A percentile compares a stretch with the other conserved stretches of the same genome.
Evolutionary conservation across 2,329 filamentous ascomycete species (phyloP).

Genomic region (Xylaria sp.): DNA sequence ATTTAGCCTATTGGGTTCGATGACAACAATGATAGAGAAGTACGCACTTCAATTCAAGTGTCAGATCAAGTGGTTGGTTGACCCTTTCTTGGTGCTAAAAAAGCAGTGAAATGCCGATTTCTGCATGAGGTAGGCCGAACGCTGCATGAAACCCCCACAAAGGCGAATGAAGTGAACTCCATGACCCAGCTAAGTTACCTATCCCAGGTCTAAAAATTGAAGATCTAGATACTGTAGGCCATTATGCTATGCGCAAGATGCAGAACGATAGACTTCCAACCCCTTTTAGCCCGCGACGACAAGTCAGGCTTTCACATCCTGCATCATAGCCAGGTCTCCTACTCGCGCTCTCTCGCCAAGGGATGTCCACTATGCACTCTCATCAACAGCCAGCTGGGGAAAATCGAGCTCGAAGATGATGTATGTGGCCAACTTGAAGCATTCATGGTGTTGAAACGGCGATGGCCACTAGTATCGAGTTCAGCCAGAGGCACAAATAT

Average conservation of each 20-base stretch:
- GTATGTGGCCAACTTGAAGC: constrained; percentile 11
- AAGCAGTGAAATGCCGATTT: not conserved
- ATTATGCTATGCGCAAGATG: constrained; percentile 29
- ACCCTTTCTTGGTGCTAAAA: not conserved
- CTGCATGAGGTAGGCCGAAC: too few relatives aligned
- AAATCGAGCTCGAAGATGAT: constrained; percentile 4
- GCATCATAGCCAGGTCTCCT: constrained; percentile 21
- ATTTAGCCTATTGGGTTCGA: not conserved
- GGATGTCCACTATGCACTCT: constrained; percentile 30
- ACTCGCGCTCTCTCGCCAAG: constrained; percentile 15
- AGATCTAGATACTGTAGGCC: not conserved
- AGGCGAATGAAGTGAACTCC: not conserved
- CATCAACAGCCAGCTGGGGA: constrained; percentile 31
- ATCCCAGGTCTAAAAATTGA: not conserved
- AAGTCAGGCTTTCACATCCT: constrained; percentile 21
- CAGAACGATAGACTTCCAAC: constrained; percentile 12
- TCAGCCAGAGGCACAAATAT: not conserved
- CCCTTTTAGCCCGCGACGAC: constrained; percentile 9
- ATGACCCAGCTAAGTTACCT: not conserved
- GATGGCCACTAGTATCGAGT: constrained; percentile 7
- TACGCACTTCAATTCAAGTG: not conserved
- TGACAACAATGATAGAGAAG: not conserved
- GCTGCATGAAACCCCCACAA: not conserved
- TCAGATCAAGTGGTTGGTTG: not conserved
- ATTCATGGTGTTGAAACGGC: constrained; percentile 20